phyloP scores from a whole-genome alignment of 177 flowering plant genomes.

The Tripterygium wilfordii region DNA sequence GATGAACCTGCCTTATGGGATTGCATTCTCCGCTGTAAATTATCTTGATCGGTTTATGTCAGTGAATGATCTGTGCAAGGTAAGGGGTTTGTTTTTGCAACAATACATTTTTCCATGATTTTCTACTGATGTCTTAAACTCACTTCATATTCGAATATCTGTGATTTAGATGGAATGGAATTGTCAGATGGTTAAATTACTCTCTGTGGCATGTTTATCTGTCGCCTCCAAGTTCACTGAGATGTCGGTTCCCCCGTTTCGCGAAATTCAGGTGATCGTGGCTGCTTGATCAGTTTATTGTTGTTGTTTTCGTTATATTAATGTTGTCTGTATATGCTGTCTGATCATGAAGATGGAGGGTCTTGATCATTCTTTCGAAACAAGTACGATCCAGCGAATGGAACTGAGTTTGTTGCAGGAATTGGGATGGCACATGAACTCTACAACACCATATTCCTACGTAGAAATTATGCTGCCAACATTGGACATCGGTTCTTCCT shows the following conservation, averaged over 20 bases:
- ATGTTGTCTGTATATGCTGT: too few relatives aligned
- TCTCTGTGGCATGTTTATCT: slow-evolving; percentile 58
- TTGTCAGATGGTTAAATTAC: slow-evolving; percentile 42
- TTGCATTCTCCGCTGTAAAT: slow-evolving; percentile 52
- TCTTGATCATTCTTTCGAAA: slow-evolving; percentile 29
- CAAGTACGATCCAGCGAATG: slow-evolving; percentile 37
- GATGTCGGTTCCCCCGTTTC: slow-evolving; percentile 27
- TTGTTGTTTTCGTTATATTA: background rate
- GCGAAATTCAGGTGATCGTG: slow-evolving; percentile 60
- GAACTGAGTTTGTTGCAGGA: slow-evolving; percentile 41
- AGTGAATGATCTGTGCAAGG: slow-evolving; percentile 24
- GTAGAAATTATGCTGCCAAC: slow-evolving; percentile 32
- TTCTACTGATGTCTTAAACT: too few relatives aligned
- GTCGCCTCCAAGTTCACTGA: slow-evolving; percentile 57
- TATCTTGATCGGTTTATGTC: slow-evolving; percentile 65
- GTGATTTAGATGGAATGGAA: slow-evolving; percentile 34
- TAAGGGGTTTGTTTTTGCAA: slow-evolving; percentile 23
- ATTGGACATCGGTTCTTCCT: slow-evolving; percentile 14
- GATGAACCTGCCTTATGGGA: slow-evolving; percentile 34
- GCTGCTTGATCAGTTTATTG: too few relatives aligned
- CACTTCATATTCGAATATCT: background rate
- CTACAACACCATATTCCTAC: slow-evolving; percentile 47
- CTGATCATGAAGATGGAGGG: slow-evolving; percentile 39
- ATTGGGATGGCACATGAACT: slow-evolving; percentile 44
- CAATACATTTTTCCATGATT: too few relatives aligned